These are phyloP conservation scores for Nidula niveotomentosa DNA, from an alignment of 1,284 basidiomycete species.

Conservation along the genomic window DNA sequence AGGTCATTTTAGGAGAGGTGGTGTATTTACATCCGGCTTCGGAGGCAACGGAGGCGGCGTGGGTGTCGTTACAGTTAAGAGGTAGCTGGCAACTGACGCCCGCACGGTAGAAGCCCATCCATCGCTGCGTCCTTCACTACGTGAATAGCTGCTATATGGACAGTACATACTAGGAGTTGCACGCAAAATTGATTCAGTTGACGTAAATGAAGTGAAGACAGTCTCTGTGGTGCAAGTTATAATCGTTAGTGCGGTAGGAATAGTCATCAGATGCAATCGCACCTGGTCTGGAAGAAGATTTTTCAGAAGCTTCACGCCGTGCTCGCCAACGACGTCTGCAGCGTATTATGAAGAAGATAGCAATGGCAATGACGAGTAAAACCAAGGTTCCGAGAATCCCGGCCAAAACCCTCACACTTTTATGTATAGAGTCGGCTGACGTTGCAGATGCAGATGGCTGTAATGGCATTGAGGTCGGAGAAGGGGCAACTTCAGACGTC, in stretches of 20 bases:
- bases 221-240: constrained; percentile 14
- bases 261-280: not conserved
- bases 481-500: not conserved
- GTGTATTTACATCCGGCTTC: constrained; percentile 7
- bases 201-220: constrained; percentile 33
- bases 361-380: constrained; percentile 15
- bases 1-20: not conserved
- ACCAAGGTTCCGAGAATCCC: constrained; percentile 21
- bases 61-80: not conserved
- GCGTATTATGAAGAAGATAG: constrained; percentile 14
- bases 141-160: constrained; percentile 13
- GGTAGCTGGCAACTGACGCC: not conserved
- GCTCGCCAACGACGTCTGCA: constrained; percentile 6
- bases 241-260: not conserved
- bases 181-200: constrained; percentile 39
- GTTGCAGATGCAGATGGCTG: not conserved
- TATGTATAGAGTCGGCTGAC: constrained; percentile 4
- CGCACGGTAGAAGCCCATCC: constrained; percentile 11
- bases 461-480: constrained; percentile 3
- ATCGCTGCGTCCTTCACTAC: constrained; percentile 18
- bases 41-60: constrained; percentile 17
- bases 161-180: constrained; percentile 27
- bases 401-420: constrained; percentile 20
- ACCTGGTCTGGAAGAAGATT: not conserved
- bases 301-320: constrained; percentile 4